Percentiles rank a stretch among this genome's conserved stretches.
phyloP scores from a whole-genome alignment of 2,329 filamentous ascomycete species.

The Colletotrichum australisinense region DNA sequence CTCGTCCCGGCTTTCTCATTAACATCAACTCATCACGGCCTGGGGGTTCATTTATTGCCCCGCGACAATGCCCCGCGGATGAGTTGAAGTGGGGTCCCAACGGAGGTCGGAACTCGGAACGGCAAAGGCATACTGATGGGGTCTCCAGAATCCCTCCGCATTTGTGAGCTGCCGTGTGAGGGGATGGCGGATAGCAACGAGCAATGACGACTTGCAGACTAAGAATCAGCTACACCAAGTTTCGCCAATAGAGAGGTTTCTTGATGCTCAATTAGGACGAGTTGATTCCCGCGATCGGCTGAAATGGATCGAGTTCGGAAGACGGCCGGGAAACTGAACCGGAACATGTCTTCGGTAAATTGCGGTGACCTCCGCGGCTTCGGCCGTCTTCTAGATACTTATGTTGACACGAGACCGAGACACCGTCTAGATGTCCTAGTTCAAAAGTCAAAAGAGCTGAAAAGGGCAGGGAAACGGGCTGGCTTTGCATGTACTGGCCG shows the following conservation, averaged over 20 bases:
- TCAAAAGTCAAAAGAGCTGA: too few relatives aligned
- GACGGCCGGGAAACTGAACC: neutral
- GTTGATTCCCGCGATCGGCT: neutral
- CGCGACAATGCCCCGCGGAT: neutral
- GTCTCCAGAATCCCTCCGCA: conserved; percentile 13
- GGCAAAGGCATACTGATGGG: neutral
- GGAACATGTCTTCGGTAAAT: neutral
- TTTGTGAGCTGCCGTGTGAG: neutral
- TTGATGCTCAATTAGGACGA: neutral
- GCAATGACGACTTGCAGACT: conserved; percentile 3
- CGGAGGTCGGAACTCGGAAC: conserved; percentile 33
- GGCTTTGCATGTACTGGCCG: too few relatives aligned
- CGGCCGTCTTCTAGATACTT: neutral
- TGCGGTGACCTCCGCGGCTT: neutral
- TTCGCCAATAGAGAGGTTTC: neutral
- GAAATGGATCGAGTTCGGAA: neutral
- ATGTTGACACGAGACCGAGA: neutral
- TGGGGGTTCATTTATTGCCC: conserved; percentile 12
- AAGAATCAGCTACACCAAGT: neutral
- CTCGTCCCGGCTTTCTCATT: neutral
- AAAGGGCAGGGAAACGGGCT: too few relatives aligned
- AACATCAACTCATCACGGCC: neutral
- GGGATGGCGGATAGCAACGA: neutral
- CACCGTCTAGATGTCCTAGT: too few relatives aligned
- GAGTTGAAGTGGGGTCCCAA: neutral